Evolutionary conservation across 805 yeast genomes (phyloP), one percentile per base, ranked within the genome.

Genomic region (Kodamaea kakaduensis): DNA sequence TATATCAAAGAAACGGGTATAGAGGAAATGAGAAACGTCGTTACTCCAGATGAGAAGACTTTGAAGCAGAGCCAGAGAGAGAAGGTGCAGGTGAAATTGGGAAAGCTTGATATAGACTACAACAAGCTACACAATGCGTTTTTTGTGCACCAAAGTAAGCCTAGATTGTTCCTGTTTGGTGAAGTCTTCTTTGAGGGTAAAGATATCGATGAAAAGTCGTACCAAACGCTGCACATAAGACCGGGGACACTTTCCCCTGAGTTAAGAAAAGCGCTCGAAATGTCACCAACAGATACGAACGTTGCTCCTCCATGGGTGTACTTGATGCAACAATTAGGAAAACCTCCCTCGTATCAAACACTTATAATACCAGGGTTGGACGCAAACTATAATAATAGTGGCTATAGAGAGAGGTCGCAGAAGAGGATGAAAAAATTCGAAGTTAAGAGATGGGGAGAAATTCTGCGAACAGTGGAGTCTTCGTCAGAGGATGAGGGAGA

Each of bases 1-100:
- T 84, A 76, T 46, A 86, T 93, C 25, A 69, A 64, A 25, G 85
- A 78, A 34, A 89, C 97, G 0, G 96, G 96, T 2, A 88, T 90
- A 17, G 73, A 78, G 43, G 88, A 84, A 37, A 84, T 90, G 95
- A 73, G 97, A 54, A 76, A 77, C 37, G 31, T 31, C 8, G 32
- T 28, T n/a, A 59, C 61, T 10, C 72, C 65, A 3, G 79, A 79
- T 28, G 78, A 73, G 13, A 62, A 73, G 9, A 69, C 78, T 1
- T 53, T 87, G 46, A 79, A 83, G 51, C 93, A 84, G 49, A 70
- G 74, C 50, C 81, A 81, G 55, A 70, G 97, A 43, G 90, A 84
- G 38, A 69, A 84, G 34, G 94, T 88, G 0, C 96, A 86, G 55
- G 96, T 96, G 0, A 86, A 85, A 53, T 68, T 87, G 78, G 94